phyloP scores from a whole-genome alignment of 2,329 filamentous ascomycete species.

The Cladophialophora yegresii region DNA sequence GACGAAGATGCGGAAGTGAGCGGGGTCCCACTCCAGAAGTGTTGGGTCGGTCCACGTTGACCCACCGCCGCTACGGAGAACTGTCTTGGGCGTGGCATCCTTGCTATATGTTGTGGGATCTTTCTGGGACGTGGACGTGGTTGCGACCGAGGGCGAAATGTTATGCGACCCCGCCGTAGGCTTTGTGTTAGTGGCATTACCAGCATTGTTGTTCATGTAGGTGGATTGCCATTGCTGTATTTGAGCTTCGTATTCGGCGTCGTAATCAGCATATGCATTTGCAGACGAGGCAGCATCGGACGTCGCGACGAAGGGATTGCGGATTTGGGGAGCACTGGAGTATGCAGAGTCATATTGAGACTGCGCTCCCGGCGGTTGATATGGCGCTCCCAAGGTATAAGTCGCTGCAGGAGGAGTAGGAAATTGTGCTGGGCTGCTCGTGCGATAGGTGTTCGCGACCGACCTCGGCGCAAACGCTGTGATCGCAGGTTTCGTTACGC shows the following conservation, averaged over 20 bases:
- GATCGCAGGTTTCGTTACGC: conserved; percentile 45
- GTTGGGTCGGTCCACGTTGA: conserved; percentile 88
- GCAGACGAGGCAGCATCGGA: conserved; percentile 55
- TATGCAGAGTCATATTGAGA: conserved; percentile 49
- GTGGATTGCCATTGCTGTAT: conserved; percentile 95
- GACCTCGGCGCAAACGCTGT: conserved; percentile 62
- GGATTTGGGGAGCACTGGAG: conserved; percentile 59
- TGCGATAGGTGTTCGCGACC: conserved; percentile 50
- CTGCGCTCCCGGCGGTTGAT: conserved; percentile 43
- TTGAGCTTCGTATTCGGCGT: conserved; percentile 84
- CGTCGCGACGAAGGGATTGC: conserved; percentile 71
- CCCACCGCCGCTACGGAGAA: conserved; percentile 83
- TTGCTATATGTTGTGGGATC: conserved; percentile 47
- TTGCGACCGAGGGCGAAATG: conserved; percentile 39
- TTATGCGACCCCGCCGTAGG: conserved; percentile 39
- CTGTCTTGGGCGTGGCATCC: conserved; percentile 67
- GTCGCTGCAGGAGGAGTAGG: conserved; percentile 42
- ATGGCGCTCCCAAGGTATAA: conserved; percentile 36
- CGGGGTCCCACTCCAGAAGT: conserved; percentile 92
- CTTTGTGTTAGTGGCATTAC: conserved; percentile 31
- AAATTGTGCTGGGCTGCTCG: conserved; percentile 42
- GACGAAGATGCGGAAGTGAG: conserved; percentile 91
- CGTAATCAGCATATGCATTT: conserved; percentile 44
- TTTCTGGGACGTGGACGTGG: conserved; percentile 18
- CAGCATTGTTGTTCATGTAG: conserved; percentile 68